phyloP scores from a whole-genome alignment of 768 basidiomycete genomes.

The Tulasnella sp. region DNA sequence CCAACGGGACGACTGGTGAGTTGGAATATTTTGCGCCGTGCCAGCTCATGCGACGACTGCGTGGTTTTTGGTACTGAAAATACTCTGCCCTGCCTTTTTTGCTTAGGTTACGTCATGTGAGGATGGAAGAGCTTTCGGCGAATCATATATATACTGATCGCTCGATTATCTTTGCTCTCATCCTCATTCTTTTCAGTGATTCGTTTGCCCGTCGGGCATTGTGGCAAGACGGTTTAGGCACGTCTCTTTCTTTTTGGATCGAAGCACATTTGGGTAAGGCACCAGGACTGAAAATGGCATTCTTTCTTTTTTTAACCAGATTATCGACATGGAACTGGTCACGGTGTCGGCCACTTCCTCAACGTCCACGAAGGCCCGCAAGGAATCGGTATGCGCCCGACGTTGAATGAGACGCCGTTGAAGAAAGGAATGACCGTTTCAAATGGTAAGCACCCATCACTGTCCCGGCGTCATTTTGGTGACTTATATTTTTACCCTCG shows the following conservation, averaged over 20 bases:
- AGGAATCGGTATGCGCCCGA: constrained; percentile 35
- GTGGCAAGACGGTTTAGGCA: constrained; percentile 84
- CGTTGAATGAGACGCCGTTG: constrained; percentile 60
- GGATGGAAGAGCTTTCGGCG: constrained; percentile 4
- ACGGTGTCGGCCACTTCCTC: constrained; percentile 89
- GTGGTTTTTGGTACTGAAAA: no score
- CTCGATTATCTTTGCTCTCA: background rate
- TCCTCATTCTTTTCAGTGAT: constrained; percentile 46
- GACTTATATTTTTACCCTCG: no score
- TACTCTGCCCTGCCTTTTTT: no score
- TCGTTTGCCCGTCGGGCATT: constrained; percentile 68
- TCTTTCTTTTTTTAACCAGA: no score
- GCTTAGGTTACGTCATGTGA: constrained; percentile 43
- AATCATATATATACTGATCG: background rate
- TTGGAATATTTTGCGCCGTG: no score
- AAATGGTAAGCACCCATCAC: constrained; percentile 43
- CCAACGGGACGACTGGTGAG: constrained; percentile 41
- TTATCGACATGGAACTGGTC: constrained; percentile 80
- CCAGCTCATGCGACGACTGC: no score
- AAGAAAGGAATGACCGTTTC: constrained; percentile 86
- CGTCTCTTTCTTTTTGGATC: background rate
- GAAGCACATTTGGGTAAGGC: background rate
- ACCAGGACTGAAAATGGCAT: no score
- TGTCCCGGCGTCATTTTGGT: background rate
- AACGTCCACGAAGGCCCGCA: constrained; percentile 88